Conservation (phyloP, 2,329 filamentous ascomycete species). For the Penicillium sp. region DNA sequence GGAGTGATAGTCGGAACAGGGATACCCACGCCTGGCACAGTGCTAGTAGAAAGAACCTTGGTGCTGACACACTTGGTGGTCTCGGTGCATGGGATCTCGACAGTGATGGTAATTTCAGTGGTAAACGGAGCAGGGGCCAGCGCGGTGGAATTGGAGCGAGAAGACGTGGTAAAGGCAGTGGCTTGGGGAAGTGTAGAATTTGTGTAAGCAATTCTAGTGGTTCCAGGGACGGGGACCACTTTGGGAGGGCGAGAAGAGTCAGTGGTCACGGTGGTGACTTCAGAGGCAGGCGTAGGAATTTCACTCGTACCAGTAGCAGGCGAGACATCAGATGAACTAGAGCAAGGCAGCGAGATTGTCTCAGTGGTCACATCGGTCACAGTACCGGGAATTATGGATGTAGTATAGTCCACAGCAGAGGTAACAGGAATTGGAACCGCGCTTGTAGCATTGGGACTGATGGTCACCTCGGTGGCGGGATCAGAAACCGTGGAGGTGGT, state of each 20-base stretch:
- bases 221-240: background rate
- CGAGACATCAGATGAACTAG: background rate
- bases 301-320: background rate
- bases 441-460: background rate
- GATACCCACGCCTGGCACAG: no score
- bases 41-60: background rate
- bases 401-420: background rate
- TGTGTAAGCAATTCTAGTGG: background rate
- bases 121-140: conserved; percentile 2
- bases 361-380: conserved; percentile 2
- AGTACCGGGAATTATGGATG: background rate
- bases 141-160: background rate
- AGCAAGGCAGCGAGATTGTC: background rate
- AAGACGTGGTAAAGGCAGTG: background rate
- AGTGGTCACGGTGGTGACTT: background rate
- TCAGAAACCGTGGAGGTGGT: background rate
- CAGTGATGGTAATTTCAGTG: background rate
- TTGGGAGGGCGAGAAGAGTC: conserved; percentile 5
- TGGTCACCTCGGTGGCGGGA: background rate
- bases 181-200: background rate
- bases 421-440: background rate
- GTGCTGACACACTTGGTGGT: conserved; percentile 7
- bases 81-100: conserved; percentile 7
- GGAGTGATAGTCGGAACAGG: no score
- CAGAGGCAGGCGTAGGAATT: background rate